A percentile compares a stretch with the other conserved stretches of the same genome.
phyloP scores from a whole-genome alignment of 176 grass and related monocot species.

The Stipa capillata region DNA sequence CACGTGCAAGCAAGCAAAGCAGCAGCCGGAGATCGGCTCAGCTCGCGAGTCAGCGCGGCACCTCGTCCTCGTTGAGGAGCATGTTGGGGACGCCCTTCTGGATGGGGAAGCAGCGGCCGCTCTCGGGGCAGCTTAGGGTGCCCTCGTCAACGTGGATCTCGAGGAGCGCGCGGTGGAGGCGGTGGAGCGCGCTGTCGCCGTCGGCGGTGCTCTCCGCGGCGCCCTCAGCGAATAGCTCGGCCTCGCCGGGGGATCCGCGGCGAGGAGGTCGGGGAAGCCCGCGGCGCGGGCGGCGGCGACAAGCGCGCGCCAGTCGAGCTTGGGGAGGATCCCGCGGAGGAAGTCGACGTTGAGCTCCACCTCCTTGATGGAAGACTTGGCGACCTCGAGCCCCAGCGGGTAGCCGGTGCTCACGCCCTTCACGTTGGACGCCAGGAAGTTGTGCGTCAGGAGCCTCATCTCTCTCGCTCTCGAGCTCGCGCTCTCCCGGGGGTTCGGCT shows the following conservation, averaged over 20 bases:
- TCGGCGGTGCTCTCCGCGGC: constrained; percentile 31
- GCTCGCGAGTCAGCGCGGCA: constrained; percentile 6
- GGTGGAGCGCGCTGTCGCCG: constrained; percentile 56
- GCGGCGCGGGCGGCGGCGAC: constrained; percentile 41
- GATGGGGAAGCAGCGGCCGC: constrained; percentile 67
- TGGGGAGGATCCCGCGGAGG: constrained; percentile 78
- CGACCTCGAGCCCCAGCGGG: constrained; percentile 63
- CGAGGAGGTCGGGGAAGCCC: constrained; percentile 48
- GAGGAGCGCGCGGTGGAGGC: constrained; percentile 86
- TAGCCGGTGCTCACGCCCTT: constrained; percentile 63
- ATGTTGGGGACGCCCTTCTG: constrained; percentile 97
- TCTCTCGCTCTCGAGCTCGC: neutral
- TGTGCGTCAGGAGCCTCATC: constrained; percentile 91
- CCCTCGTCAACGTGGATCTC: constrained; percentile 82
- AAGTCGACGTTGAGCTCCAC: constrained; percentile 93
- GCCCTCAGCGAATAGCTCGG: constrained; percentile 60
- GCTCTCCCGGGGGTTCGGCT: neutral
- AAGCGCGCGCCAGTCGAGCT: constrained; percentile 88
- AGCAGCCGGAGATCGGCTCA: neutral
- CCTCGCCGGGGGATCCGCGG: constrained; percentile 38
- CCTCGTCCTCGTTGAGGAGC: constrained; percentile 97
- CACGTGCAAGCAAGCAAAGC: neutral
- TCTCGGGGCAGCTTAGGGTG: constrained; percentile 79
- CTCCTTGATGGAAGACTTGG: constrained; percentile 73
- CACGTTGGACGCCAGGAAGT: constrained; percentile 78